phyloP scores from a whole-genome alignment of 2,329 filamentous ascomycete species.

The Tolypocladium amazonense region DNA sequence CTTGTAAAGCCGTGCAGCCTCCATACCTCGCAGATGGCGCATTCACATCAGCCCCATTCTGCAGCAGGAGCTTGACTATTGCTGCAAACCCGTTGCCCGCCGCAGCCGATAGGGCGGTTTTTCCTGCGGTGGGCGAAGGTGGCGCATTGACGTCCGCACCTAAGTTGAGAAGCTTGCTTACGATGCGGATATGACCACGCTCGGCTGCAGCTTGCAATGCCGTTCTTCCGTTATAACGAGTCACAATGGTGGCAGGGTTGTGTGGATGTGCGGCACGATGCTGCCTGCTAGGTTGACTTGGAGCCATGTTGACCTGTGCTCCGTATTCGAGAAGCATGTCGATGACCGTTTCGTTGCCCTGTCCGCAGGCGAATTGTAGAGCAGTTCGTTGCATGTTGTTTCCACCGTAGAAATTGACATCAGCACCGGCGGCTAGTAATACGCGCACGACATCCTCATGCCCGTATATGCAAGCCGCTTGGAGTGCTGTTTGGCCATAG shows the following conservation, averaged over 20 bases:
- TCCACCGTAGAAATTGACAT: not conserved
- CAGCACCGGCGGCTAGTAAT: not conserved
- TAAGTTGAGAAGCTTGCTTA: not conserved
- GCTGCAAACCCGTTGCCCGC: not conserved
- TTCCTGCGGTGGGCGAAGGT: not conserved
- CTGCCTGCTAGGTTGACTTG: not conserved
- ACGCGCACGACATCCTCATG: not conserved
- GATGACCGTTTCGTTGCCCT: not conserved
- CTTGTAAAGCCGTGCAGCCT: not conserved
- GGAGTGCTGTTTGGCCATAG: not conserved
- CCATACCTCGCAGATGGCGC: not conserved
- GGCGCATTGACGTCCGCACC: not conserved
- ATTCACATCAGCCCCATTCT: not conserved
- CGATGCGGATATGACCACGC: not conserved
- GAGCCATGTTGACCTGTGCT: not conserved
- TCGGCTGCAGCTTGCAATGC: not conserved
- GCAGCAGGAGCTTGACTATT: not conserved
- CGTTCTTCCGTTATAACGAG: not conserved
- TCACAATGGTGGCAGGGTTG: not conserved
- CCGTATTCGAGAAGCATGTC: not conserved
- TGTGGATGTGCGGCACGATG: not conserved
- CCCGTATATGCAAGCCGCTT: not conserved
- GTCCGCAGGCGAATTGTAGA: not conserved
- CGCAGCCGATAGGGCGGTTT: not conserved
- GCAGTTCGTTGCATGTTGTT: not conserved